Conservation (phyloP, 2,329 filamentous ascomycete species). For the Sarocladiaceae sp. region DNA sequence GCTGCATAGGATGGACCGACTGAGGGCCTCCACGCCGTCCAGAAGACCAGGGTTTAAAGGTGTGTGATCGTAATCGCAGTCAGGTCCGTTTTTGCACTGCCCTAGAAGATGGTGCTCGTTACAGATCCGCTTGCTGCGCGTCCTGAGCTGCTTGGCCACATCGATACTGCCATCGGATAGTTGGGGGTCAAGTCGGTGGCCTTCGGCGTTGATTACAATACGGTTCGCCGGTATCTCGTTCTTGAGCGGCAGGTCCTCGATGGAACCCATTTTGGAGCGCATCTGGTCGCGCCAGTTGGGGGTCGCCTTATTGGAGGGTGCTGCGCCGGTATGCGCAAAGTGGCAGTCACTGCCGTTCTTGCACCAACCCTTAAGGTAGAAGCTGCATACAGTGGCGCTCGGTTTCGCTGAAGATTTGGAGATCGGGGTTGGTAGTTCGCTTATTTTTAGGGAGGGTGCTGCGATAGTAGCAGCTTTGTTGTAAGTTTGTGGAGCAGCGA, state of each 20-base stretch:
- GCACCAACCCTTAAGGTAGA: conserved; percentile 1
- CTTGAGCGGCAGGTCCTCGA: not conserved
- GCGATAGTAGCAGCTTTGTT: not conserved
- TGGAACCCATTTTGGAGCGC: not conserved
- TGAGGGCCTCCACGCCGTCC: conserved; percentile 1
- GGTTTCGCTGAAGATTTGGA: not conserved
- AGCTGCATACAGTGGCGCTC: not conserved
- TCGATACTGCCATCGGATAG: conserved; percentile 1
- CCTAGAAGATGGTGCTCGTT: conserved; percentile 6
- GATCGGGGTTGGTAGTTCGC: not conserved
- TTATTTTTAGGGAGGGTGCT: not conserved
- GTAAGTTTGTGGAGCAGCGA: not conserved
- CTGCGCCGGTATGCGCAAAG: not conserved
- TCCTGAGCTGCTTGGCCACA: not conserved
- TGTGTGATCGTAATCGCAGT: conserved; percentile 8
- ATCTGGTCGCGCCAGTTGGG: not conserved
- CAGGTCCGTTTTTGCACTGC: not conserved
- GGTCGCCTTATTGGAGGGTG: not conserved
- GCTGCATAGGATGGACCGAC: conserved; percentile 3
- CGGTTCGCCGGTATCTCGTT: conserved; percentile 3
- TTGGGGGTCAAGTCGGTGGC: conserved; percentile 4
- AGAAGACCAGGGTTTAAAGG: not conserved
- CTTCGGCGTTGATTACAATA: conserved; percentile 6
- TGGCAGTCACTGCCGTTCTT: not conserved
- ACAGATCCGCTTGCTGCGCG: conserved; percentile 5